These are phyloP conservation scores for Mycena amicta DNA, from an alignment of 768 basidiomycete genomes.

Conservation along the genomic window DNA sequence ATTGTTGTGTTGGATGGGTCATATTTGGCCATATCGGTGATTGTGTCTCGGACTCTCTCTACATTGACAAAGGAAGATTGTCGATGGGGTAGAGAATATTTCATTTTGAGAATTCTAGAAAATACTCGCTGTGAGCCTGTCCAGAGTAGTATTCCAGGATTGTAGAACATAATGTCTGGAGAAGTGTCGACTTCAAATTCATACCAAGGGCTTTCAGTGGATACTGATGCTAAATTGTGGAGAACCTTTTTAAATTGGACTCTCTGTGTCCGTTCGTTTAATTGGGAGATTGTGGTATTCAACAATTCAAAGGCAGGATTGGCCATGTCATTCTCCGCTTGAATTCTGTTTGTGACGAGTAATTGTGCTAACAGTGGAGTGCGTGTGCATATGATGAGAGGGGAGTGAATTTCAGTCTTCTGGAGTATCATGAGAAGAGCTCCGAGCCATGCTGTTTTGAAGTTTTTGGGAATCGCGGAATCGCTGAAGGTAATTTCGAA, in stretches of 20 bases:
- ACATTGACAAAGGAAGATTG: constrained; percentile 1
- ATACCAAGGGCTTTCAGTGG: neutral
- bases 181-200: neutral
- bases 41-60: neutral
- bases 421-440: neutral
- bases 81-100: neutral
- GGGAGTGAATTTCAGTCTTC: neutral
- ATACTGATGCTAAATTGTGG: neutral
- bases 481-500: neutral
- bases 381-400: neutral
- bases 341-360: neutral
- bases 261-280: neutral
- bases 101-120: neutral
- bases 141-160: neutral
- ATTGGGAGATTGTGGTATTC: neutral
- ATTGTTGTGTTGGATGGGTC: neutral
- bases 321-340: neutral
- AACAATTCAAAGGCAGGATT: neutral
- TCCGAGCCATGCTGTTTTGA: neutral
- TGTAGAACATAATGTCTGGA: neutral
- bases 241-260: neutral
- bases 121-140: constrained; percentile 1
- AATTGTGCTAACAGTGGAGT: neutral
- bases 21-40: neutral
- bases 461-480: neutral